Evolutionary conservation across 2,329 filamentous ascomycete genomes (phyloP), one percentile per base, ranked within the genome.

Genomic region (Endoconidiophora polonica): DNA sequence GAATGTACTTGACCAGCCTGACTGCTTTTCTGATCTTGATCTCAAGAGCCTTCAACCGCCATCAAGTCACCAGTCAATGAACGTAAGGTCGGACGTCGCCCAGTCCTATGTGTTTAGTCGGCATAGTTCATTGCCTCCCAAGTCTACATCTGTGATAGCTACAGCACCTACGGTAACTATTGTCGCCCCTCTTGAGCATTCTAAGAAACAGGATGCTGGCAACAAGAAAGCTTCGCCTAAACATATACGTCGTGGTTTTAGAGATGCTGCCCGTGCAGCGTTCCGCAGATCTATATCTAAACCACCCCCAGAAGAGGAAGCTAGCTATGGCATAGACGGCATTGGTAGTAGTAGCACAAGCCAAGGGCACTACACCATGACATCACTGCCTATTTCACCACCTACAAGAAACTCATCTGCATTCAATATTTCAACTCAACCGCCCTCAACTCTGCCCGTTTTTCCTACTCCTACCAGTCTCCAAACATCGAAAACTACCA

Each of bases 191-290:
- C 12, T 45, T 18, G 16, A 26, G 33, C 20, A 43, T 37, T 18
- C 44, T 29, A 37, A 40, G 10, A 20, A 37, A 7, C 33, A 49
- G 4, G 20, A 44, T 24, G 18, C 24, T 5, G 38, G 37, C 18
- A n/a, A 41, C 2, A 44, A 43, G 20, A 29, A 29, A 14, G 7
- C 23, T 20, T 5, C 43, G 16, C n/a, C 40, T 36, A 48, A 22
- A 4, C 45, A 45, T 6, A 18, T 33, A 5, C 44, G 45, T 20
- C 45, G 45, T 41, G 45, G 50, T 23, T 52, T 52, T 38, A 47
- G 50, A 40, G 50, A 52, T 40, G 50, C 40, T 38, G 50, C 50
- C 26, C 44, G 45, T 24, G 45, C 44, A 14, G 50, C 50, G 18
- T 52, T 52, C n/a, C 37, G 50, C 14, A 40, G 50, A 12, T 48